These are phyloP conservation scores for Epipyxis sp. DNA, from an alignment of 108 stramenopile genomes.

Conservation along the genomic window DNA sequence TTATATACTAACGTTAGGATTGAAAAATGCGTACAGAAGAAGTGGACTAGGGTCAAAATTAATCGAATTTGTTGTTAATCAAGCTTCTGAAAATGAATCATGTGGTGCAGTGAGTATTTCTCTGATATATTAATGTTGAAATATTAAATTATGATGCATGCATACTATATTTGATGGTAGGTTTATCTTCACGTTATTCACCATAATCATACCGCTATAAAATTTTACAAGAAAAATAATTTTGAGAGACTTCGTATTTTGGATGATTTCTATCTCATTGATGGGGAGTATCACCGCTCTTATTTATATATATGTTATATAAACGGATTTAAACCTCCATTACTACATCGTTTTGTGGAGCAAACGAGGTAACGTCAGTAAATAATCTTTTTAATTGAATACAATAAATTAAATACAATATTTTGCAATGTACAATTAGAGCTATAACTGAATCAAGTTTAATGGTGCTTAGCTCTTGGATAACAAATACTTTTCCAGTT, in stretches of 20 bases:
- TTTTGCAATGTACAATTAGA: too few relatives aligned
- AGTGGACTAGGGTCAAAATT: background rate
- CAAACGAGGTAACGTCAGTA: too few relatives aligned
- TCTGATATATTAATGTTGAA: background rate
- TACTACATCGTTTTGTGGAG: too few relatives aligned
- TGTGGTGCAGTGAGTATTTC: slow-evolving; percentile 16
- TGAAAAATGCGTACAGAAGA: background rate
- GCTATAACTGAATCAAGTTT: too few relatives aligned
- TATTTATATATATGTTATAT: background rate
- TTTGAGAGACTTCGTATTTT: background rate
- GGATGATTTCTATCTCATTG: background rate
- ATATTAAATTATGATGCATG: background rate
- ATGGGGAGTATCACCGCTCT: background rate
- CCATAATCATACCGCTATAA: background rate
- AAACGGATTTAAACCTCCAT: too few relatives aligned
- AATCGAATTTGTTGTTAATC: background rate
- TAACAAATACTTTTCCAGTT: too few relatives aligned
- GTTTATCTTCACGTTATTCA: slow-evolving; percentile 15
- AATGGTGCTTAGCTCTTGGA: too few relatives aligned
- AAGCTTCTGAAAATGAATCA: background rate
- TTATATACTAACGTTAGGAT: slow-evolving; percentile 14
- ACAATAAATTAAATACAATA: too few relatives aligned
- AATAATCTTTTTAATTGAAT: too few relatives aligned
- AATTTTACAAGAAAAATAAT: background rate
- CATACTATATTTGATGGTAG: background rate